Evolutionary conservation across 192 early-diverging fungal genomes (phyloP).

Genomic region (Linnemannia zychae): DNA sequence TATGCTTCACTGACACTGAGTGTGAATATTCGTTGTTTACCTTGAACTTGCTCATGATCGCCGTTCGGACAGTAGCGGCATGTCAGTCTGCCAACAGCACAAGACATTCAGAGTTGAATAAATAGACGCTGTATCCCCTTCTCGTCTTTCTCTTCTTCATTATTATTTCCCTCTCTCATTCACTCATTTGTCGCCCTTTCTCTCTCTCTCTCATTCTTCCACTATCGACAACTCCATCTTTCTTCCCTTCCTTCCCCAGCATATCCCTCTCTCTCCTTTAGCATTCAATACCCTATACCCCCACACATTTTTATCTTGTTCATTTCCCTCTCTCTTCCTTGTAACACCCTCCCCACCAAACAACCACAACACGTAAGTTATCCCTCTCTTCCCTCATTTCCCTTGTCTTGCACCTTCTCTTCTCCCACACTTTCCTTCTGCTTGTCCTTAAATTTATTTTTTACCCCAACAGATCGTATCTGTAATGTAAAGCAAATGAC

Average conservation of each 20-base stretch:
- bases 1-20: not conserved
- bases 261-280: not conserved
- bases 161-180: not conserved
- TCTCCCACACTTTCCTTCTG: no score
- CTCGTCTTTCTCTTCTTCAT: not conserved
- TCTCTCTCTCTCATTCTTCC: not conserved
- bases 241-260: not conserved
- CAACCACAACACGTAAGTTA: not conserved
- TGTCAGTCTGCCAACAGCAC: not conserved
- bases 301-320: not conserved
- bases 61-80: not conserved
- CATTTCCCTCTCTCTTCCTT: not conserved
- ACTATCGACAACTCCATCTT: constrained; percentile 3
- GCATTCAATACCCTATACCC: constrained; percentile 12
- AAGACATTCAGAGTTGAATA: not conserved
- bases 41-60: constrained; percentile 6
- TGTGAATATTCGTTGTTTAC: not conserved
- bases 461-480: constrained; percentile 10
- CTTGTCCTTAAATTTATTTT: not conserved
- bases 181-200: not conserved
- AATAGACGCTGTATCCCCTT: not conserved
- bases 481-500: not conserved
- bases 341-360: constrained; percentile 6
- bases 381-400: not conserved
- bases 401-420: no score